Percentiles rank a stretch among this genome's conserved stretches.
phyloP scores from a whole-genome alignment of 78 protist species.

The Guillardia theta region DNA sequence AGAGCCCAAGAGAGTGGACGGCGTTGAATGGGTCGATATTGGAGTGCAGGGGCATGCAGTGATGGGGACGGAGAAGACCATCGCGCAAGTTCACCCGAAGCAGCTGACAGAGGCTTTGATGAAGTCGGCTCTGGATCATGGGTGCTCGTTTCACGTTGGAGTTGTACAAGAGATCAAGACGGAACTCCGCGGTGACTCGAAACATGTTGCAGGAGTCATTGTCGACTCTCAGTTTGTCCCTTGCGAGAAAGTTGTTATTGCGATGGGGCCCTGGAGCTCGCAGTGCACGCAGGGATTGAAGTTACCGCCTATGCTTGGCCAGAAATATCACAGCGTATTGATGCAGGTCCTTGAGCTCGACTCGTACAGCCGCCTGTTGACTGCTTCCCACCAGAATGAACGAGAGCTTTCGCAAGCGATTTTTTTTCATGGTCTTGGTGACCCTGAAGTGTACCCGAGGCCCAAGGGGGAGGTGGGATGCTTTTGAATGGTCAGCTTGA shows the following conservation, averaged over 20 bases:
- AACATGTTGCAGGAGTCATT: not conserved
- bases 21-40: not conserved
- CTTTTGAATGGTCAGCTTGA: not conserved
- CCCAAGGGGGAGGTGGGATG: conserved; percentile 28
- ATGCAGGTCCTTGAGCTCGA: not conserved
- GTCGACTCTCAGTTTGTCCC: not conserved
- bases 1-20: not conserved
- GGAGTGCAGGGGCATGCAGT: not conserved
- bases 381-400: not conserved
- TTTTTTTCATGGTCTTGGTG: not conserved
- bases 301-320: not conserved
- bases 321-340: not conserved
- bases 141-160: not conserved
- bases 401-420: not conserved
- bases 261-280: conserved; percentile 40
- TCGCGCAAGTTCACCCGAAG: conserved; percentile 47
- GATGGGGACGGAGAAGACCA: not conserved
- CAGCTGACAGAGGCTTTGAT: conserved; percentile 13
- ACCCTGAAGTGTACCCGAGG: conserved; percentile 56
- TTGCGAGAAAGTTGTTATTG: not conserved
- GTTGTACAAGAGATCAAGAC: not conserved
- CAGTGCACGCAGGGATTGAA: not conserved
- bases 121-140: not conserved
- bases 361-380: not conserved
- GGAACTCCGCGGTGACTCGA: not conserved